phyloP scores from a whole-genome alignment of 257 asterid genomes.

The Jasminum sambac region DNA sequence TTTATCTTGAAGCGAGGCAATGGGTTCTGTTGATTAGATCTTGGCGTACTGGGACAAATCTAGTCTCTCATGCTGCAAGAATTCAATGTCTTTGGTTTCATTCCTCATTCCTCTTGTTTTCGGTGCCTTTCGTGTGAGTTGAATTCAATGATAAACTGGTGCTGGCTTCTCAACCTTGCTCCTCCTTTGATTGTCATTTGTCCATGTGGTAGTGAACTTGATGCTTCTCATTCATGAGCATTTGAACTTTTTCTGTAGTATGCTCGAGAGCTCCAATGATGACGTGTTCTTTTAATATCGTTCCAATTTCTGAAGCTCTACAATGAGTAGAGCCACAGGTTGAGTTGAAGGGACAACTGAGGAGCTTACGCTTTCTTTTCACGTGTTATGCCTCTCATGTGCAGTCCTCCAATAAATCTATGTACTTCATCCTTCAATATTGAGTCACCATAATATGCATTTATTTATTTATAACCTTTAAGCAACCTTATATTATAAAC shows the following conservation, averaged over 20 bases:
- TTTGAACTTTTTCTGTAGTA: neutral
- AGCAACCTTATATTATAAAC: neutral
- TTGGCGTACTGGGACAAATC: neutral
- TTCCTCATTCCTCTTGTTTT: neutral
- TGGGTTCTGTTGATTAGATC: neutral
- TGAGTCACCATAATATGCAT: neutral
- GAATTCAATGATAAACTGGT: neutral
- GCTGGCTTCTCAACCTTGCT: neutral
- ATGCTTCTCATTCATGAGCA: neutral
- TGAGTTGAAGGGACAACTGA: constrained; percentile 7
- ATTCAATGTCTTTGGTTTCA: neutral
- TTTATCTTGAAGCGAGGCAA: neutral
- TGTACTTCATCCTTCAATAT: neutral
- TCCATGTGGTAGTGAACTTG: neutral
- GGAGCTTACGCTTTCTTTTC: neutral
- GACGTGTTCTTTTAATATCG: neutral
- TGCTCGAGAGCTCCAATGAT: neutral
- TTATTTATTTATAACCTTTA: neutral
- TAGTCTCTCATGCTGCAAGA: neutral
- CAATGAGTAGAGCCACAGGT: neutral
- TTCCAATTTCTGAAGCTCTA: constrained; percentile 8
- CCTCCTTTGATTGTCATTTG: neutral
- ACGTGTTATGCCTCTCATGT: neutral
- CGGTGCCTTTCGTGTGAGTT: neutral
- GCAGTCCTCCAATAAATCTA: neutral